Percentiles rank a stretch among this genome's conserved stretches.
Evolutionary conservation across 2,329 filamentous ascomycete genomes (phyloP).

Genomic region (Fusarium equiseti): DNA sequence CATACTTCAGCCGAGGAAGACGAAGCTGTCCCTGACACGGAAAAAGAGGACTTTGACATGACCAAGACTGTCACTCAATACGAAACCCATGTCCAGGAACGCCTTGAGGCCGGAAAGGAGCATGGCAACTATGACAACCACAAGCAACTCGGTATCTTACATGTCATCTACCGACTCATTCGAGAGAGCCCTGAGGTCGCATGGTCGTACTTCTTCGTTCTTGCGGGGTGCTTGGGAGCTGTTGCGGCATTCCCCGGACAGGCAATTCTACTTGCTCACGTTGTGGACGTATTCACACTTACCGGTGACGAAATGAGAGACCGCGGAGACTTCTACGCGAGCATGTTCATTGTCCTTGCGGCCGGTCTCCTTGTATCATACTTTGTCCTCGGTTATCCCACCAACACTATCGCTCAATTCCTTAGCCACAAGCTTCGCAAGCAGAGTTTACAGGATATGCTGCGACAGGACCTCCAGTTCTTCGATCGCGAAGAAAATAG

Average conservation of each 20-base stretch:
- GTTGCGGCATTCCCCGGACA: constrained; percentile 58
- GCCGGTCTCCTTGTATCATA: constrained; percentile 60
- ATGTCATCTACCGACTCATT: constrained; percentile 51
- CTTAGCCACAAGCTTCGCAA: constrained; percentile 45
- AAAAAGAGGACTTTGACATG: constrained; percentile 33
- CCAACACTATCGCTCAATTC: constrained; percentile 51
- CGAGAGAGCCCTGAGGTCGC: constrained; percentile 54
- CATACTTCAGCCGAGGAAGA: constrained; percentile 45
- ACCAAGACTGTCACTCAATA: constrained; percentile 51
- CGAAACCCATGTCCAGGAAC: constrained; percentile 47
- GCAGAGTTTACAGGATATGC: constrained; percentile 49
- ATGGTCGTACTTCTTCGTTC: constrained; percentile 53
- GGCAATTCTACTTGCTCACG: constrained; percentile 57
- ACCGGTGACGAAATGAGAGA: constrained; percentile 50
- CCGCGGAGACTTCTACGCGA: constrained; percentile 64
- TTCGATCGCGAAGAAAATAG: constrained; percentile 58
- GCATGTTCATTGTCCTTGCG: constrained; percentile 67
- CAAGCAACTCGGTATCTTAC: constrained; percentile 49
- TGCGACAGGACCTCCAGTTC: constrained; percentile 58
- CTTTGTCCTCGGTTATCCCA: constrained; percentile 53
- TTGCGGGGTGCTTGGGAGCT: constrained; percentile 48
- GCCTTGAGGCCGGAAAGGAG: constrained; percentile 52
- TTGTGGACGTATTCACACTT: constrained; percentile 57
- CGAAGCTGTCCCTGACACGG: constrained; percentile 34
- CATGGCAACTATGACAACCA: constrained; percentile 54